Base-by-base conservation (phyloP, 768 basidiomycete species). In the Ephemerocybe angulata region DNA sequence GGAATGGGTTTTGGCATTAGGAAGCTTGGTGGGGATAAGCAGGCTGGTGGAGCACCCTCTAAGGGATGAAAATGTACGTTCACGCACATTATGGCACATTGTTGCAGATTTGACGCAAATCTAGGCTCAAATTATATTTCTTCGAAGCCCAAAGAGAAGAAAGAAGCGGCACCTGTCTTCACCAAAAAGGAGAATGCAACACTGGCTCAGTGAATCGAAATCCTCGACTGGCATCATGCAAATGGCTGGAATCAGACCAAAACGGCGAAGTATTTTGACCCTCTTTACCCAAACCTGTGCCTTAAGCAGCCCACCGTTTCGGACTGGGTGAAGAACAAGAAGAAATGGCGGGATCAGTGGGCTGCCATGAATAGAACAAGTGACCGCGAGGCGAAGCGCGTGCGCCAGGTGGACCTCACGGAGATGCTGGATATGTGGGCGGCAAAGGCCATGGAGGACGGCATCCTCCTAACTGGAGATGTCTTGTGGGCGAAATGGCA, bases 391-490 rank as follows among this genome's bases (percentile, higher is more conserved):
- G 41, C 62, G 1, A 73, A 74, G 43, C 64, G 62, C 11, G 55
- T 40, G 15, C 46, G 52, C 12, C 68, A 71, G 37, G 70, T 64
- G 1, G 52, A 70, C 30, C 67, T 70, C 38, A 70, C 71, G 2
- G 65, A 73, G 37, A 72, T 72, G 68, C 38, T 75, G 60, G 59
- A 70, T 1, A 54, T 73, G 0, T 76, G 74, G 73, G 65, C 74
- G 10, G 58, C 58, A 19, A 67, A 72, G 41, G 74, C 70, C 15
- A 67, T 70, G 66, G 30, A 30, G 1, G 63, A 72, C 53, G 52
- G 52, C 1, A 47, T 77, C n/a, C 17, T 63, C 0, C 27, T 78
- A 17, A 76, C 63, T 29, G 69, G 72, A 1, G 67, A 67, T n/a
- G 65, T 73, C 12, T 57, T 77, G 38, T 38, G 48, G 0, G 60